A percentile compares a stretch with the other conserved stretches of the same genome.
Evolutionary conservation across 768 basidiomycete species (phyloP).

Genomic region (Sutorius australiensis): DNA sequence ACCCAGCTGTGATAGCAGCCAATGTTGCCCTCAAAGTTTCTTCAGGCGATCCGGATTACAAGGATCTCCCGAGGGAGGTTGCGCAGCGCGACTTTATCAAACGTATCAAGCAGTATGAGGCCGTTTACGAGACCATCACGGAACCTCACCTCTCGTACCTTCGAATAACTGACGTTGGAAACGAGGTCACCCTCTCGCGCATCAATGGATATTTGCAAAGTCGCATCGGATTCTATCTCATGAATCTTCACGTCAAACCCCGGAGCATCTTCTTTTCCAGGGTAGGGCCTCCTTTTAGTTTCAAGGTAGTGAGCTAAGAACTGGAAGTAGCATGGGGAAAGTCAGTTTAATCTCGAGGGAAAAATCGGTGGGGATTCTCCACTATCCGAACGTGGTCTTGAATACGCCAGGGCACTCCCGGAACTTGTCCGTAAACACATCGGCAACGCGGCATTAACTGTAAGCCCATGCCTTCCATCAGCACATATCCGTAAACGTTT

Average conservation of each 20-base stretch:
- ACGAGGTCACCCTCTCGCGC: conserved; percentile 76
- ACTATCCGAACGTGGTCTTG: conserved; percentile 77
- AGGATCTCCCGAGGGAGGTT: conserved; percentile 76
- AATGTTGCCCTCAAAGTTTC: conserved; percentile 96
- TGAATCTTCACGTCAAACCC: conserved; percentile 97
- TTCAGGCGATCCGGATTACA: conserved; percentile 98
- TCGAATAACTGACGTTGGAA: conserved; percentile 90
- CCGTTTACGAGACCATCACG: conserved; percentile 91
- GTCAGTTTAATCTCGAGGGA: conserved; percentile 92
- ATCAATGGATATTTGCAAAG: conserved; percentile 96
- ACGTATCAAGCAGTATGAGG: conserved; percentile 91
- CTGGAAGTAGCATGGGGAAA: conserved; percentile 83
- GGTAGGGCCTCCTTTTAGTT: conserved; percentile 45
- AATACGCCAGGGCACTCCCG: conserved; percentile 85
- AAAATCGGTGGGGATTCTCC: conserved; percentile 97
- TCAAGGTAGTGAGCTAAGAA: conserved; percentile 5
- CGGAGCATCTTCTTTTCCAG: conserved; percentile 94
- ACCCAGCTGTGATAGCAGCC: conserved; percentile 89
- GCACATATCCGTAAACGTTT: not conserved
- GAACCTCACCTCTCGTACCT: conserved; percentile 90
- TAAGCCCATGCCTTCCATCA: conserved; percentile 30
- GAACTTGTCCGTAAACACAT: conserved; percentile 86
- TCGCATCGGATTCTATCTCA: conserved; percentile 96
- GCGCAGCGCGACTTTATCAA: conserved; percentile 88
- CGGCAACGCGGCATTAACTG: conserved; percentile 83